Percentiles rank a stretch among this genome's conserved stretches.
Evolutionary conservation across 257 asterid species (phyloP).

Genomic region (Anisodus acutangulus): DNA sequence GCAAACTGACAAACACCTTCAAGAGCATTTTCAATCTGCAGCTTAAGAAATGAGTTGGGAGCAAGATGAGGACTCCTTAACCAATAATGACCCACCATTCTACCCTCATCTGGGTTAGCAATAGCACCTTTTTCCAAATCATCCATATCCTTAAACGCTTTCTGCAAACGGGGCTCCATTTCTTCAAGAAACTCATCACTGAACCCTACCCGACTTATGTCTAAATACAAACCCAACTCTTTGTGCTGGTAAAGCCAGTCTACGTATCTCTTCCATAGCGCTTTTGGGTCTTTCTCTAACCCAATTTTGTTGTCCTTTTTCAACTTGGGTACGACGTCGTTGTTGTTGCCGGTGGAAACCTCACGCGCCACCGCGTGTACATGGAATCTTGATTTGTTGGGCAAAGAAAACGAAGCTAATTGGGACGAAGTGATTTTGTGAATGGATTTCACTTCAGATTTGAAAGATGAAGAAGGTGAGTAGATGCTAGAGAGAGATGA

Average conservation of each 20-base stretch:
- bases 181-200: slow-evolving; percentile 67
- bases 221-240: slow-evolving; percentile 89
- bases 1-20: slow-evolving; percentile 74
- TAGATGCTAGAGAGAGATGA: slow-evolving; percentile 46
- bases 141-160: slow-evolving; percentile 79
- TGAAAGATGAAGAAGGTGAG: slow-evolving; percentile 31
- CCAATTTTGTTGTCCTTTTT: slow-evolving; percentile 34
- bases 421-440: slow-evolving; percentile 32
- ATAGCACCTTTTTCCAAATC: slow-evolving; percentile 93
- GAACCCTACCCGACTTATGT: slow-evolving; percentile 91
- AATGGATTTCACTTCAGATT: slow-evolving; percentile 33
- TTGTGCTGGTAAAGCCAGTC: slow-evolving; percentile 98
- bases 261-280: slow-evolving; percentile 78
- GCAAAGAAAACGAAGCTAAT: slow-evolving; percentile 7
- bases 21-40: slow-evolving; percentile 74
- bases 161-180: slow-evolving; percentile 82
- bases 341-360: slow-evolving; percentile 46
- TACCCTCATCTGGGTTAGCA: slow-evolving; percentile 95
- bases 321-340: slow-evolving; percentile 41
- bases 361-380: slow-evolving; percentile 81
- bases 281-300: slow-evolving; percentile 66
- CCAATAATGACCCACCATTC: slow-evolving; percentile 99
- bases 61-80: slow-evolving; percentile 78
- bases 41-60: slow-evolving; percentile 62
- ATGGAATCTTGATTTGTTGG: slow-evolving; percentile 36